Evolutionary conservation across 768 basidiomycete genomes (phyloP), one percentile per base, ranked within the genome.

Genomic region (Suillus brevipes): DNA sequence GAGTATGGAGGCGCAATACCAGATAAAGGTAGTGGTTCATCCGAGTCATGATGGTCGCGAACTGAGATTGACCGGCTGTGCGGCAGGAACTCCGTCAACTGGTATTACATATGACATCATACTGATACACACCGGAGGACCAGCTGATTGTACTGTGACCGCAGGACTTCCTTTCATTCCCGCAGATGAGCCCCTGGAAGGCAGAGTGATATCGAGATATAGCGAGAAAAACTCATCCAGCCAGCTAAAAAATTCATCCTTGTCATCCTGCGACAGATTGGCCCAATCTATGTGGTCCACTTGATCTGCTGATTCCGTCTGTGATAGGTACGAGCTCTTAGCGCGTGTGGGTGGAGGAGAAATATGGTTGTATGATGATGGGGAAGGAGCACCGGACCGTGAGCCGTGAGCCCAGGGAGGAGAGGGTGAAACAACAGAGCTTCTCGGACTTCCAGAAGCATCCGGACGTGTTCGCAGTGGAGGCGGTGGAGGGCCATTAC

Each of bases 191-290:
- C 36, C 23, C 20, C 66, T 63, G 3, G 72, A 66, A 60, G 69
- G 45, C 43, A 77, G 25, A 59, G 68, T 66, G 31, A 75, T 73
- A 28, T 74, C 69, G 25, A 81, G 73, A 58, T 78, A 78, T 40
- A 81, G 80, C 18, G 84, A 82, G 70, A 94, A 94, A 77, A 88
- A 93, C 70, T 92, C 91, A 72, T 94, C 91, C 25, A 94, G 79
- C 91, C 91, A 93, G 65, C 77, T 76, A 74, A 93, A 94, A 71
- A 94, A 90, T 31, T 79, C 84, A 37, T 85, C 78, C 72, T 91
- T 93, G 70, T 94, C 90, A 72, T 88, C 82, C 25, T 73, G 70
- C 2, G 86, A 84, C 56, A 94, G 79, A 73, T 90, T 87, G 6
- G 81, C 74, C 91, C 91, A 94, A 72, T 91, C 87, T 37, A 93